Conservation (phyloP, 768 basidiomycete species). For the Collybia mongolica region DNA sequence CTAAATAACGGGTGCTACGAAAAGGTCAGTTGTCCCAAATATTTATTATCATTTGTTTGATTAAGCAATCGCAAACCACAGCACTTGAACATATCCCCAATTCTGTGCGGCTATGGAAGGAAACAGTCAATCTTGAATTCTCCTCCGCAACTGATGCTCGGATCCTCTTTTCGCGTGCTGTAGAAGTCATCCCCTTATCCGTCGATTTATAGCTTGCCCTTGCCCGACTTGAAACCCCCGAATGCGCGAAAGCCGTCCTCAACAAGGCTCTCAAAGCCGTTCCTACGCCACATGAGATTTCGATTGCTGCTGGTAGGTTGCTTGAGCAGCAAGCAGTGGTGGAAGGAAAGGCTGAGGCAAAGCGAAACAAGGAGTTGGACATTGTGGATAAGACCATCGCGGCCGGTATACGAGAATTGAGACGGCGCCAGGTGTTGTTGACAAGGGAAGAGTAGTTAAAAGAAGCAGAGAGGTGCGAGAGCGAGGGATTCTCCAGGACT, state of each 20-base stretch:
- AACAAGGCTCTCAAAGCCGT: slow-evolving; percentile 95
- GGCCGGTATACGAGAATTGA: slow-evolving; percentile 73
- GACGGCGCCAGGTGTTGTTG: slow-evolving; percentile 82
- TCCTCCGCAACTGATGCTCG: slow-evolving; percentile 86
- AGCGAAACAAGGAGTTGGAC: slow-evolving; percentile 63
- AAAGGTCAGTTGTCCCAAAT: slow-evolving; percentile 60
- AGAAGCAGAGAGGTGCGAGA: slow-evolving; percentile 91
- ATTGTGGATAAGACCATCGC: slow-evolving; percentile 89
- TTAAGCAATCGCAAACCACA: slow-evolving; percentile 22
- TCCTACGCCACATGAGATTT: slow-evolving; percentile 96
- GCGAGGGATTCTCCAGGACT: slow-evolving; percentile 79
- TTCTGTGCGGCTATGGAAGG: slow-evolving; percentile 96
- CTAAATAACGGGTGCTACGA: slow-evolving; percentile 88
- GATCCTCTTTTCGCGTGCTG: slow-evolving; percentile 88
- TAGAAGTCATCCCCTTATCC: slow-evolving; percentile 94
- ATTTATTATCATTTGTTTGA: slow-evolving; percentile 17
- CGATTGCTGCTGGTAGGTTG: slow-evolving; percentile 94
- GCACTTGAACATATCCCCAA: slow-evolving; percentile 98
- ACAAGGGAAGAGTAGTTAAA: slow-evolving; percentile 94
- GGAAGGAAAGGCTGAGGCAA: slow-evolving; percentile 45
- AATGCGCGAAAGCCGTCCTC: slow-evolving; percentile 86
- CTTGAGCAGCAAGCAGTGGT: slow-evolving; percentile 79
- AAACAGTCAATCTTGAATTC: slow-evolving; percentile 95
- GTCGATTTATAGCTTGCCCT: slow-evolving; percentile 98
- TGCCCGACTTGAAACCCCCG: slow-evolving; percentile 93